Base-by-base conservation (phyloP, 108 stramenopile genomes). In the Pinguiococcus pyrenoidosus region DNA sequence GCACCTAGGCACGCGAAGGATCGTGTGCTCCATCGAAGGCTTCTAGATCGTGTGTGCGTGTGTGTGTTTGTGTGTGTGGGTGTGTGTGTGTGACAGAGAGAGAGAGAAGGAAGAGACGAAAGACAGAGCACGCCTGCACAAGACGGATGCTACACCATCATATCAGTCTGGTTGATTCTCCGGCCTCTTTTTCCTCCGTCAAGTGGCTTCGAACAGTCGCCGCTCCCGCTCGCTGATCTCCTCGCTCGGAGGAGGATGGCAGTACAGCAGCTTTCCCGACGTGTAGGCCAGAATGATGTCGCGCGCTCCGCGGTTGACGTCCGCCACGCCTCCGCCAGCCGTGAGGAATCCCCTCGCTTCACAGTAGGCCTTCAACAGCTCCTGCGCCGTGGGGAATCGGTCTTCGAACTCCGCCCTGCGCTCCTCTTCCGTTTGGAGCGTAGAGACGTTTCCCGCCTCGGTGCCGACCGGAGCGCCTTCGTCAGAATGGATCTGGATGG, bases 211-310 rank as follows among this genome's bases (percentile, higher is more conserved):
- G n/a, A n/a, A n/a, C n/a, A n/a, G n/a, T n/a, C n/a, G n/a, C n/a
- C n/a, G n/a, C n/a, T n/a, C n/a, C n/a, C n/a, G n/a, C n/a, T n/a
- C n/a, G n/a, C n/a, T n/a, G n/a, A n/a, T n/a, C n/a, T n/a, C n/a
- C n/a, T n/a, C n/a, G n/a, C n/a, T n/a, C 10, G 92, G 89, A 12
- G 97, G 97, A 22, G 89, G 51, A 51, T 92, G 88, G 51, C 86
- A 86, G 62, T 82, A 96, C 36, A 95, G 53, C 14, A 99, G 60
- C 25, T 74, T 83, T 35, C 94, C 97, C 42, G 77, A 72, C 18
- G 81, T 85, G 65, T 88, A 96, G 57, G 95, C 97, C 66, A 85
- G 86, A 36, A 99, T 71, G 12, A 99, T 58, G 26, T 87, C 69
- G 23, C 92, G 70, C 18, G 89, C 81, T 5, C 88, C 97, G 29